Evolutionary conservation across 2,329 filamentous ascomycete species (phyloP), one percentile per base, ranked within the genome.

Genomic region (Ophiostoma pallidulum): DNA sequence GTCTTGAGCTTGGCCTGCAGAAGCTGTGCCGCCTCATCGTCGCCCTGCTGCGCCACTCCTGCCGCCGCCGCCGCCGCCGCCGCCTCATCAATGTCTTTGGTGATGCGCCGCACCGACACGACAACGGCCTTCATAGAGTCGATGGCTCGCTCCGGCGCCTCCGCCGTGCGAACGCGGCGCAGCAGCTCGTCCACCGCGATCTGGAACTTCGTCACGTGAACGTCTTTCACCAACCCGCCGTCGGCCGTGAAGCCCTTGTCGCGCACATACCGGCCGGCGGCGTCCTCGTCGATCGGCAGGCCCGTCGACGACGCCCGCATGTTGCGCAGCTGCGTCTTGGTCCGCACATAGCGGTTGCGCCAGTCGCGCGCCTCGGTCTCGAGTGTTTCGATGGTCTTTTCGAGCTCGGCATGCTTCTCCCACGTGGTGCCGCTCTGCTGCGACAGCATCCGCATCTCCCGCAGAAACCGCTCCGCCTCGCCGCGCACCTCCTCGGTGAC

Each of bases 151-250:
- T 83, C 77, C 1, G 88, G 80, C 45, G 84, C 78, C n/a, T 84
- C 78, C n/a, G n/a, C n/a, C 29, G 74, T 74, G 42, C 90, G 81
- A 16, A 89, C 88, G 35, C 75, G 77, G 54, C 83, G 83, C 31
- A 98, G 73, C 33, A 97, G 74, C 58, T 97, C 91, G 60, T 98
- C 91, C 52, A 98, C 86, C 19, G 89, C 79, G 51, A 97, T 83
- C 64, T 98, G 92, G 69, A 95, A 97, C 60, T 87, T 90, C 43
- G 91, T 96, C 55, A 98, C 80, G 62, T 96, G 86, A 12, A 96
- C 77, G 64, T 96, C 92, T 66, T 86, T 90, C 57, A 98, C 80
- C 19, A 92, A 64, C 6, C 92, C 92, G 50, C 81, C 77, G 12
- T 82, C 77, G 32, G 84, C 75, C 19, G 78, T 75, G 54, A 92